Percentiles rank a stretch among this genome's conserved stretches.
These are phyloP conservation scores for Bidens hawaiensis DNA, from an alignment of 140 eudicot genomes.

Conservation along the genomic window DNA sequence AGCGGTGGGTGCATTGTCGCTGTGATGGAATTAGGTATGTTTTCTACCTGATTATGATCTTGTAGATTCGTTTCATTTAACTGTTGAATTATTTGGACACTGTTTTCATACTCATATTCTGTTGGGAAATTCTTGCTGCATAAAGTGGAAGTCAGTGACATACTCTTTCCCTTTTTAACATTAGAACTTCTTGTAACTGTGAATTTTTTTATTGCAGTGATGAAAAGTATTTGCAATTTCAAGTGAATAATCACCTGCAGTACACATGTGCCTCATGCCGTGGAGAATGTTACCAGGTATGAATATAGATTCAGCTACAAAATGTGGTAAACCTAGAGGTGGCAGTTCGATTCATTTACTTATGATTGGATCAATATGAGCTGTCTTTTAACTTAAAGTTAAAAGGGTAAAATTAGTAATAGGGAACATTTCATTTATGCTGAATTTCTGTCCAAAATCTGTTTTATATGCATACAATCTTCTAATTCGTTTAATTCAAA, in stretches of 20 bases:
- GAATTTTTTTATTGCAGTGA: conserved; percentile 54
- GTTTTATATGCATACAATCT: background rate
- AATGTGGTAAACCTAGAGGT: conserved; percentile 3
- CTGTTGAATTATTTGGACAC: background rate
- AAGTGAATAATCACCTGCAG: conserved; percentile 81
- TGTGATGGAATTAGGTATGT: conserved; percentile 94
- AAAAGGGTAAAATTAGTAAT: background rate
- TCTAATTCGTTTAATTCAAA: background rate
- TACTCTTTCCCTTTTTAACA: background rate
- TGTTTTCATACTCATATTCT: background rate
- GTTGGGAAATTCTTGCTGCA: background rate
- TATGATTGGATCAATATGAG: background rate
- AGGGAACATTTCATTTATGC: background rate
- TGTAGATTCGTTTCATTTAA: conserved; percentile 2
- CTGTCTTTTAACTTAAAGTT: background rate
- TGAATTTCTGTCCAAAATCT: background rate
- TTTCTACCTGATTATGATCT: conserved; percentile 17
- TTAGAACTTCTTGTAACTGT: background rate
- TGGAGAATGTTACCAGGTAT: conserved; percentile 89
- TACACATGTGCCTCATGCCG: conserved; percentile 93
- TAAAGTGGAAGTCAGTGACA: background rate
- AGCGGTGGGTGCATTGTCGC: conserved; percentile 96
- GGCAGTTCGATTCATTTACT: background rate
- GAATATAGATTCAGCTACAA: background rate
- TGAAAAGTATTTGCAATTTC: conserved; percentile 80